A percentile compares a stretch with the other conserved stretches of the same genome.
phyloP scores from a whole-genome alignment of 768 basidiomycete species.

The Mycena filopes region DNA sequence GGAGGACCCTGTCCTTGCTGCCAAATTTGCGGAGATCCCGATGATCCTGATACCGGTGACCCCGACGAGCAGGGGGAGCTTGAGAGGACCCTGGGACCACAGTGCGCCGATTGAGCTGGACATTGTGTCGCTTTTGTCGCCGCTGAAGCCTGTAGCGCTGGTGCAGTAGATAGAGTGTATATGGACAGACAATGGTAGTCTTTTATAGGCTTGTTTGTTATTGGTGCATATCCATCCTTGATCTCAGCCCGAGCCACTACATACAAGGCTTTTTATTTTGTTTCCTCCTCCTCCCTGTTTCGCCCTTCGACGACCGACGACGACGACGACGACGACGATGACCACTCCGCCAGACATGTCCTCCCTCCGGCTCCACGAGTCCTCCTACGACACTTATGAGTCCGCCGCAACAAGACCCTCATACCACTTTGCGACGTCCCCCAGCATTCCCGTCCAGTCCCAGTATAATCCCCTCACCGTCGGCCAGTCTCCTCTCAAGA shows the following conservation, averaged over 20 bases:
- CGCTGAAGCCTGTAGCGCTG: constrained; percentile 58
- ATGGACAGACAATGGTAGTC: neutral
- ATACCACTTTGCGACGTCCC: constrained; percentile 78
- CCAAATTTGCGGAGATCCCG: constrained; percentile 33
- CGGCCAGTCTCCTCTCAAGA: constrained; percentile 80
- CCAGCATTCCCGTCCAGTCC: constrained; percentile 64
- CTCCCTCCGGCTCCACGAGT: constrained; percentile 83
- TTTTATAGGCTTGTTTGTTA: neutral
- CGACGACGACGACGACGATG: constrained; percentile 60
- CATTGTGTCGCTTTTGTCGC: constrained; percentile 57
- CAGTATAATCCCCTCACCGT: constrained; percentile 68
- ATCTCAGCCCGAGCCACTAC: neutral
- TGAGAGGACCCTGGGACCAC: constrained; percentile 71
- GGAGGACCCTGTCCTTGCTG: constrained; percentile 39
- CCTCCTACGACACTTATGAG: constrained; percentile 78
- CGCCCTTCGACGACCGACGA: constrained; percentile 42
- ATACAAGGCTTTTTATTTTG: constrained; percentile 31
- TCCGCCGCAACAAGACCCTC: constrained; percentile 65
- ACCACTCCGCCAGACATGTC: constrained; percentile 87
- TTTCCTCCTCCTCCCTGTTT: constrained; percentile 37
- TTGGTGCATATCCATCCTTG: neutral
- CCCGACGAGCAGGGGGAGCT: constrained; percentile 25
- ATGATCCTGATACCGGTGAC: constrained; percentile 23
- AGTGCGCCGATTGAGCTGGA: constrained; percentile 60
- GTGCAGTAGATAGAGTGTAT: constrained; percentile 20